Percentiles rank a stretch among this genome's conserved stretches.
phyloP scores from a whole-genome alignment of 108 stramenopile species.

The Nitzschia sp. region DNA sequence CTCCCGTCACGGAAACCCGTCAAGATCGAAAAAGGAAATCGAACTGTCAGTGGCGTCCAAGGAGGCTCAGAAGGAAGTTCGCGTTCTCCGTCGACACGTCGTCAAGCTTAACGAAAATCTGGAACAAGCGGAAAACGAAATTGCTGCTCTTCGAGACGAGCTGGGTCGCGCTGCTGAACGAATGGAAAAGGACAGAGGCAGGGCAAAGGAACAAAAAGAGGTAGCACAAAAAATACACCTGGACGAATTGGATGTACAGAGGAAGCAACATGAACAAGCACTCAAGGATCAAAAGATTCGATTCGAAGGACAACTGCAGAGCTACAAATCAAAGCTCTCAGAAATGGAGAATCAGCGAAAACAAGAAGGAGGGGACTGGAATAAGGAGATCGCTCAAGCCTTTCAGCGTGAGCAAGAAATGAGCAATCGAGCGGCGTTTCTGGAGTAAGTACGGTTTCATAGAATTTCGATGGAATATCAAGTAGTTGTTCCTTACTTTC shows the following conservation, averaged over 20 bases:
- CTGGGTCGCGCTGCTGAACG: conserved; percentile 69
- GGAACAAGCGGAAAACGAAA: conserved; percentile 74
- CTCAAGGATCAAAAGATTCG: conserved; percentile 48
- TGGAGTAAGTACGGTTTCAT: conserved; percentile 39
- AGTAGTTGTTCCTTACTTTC: background rate
- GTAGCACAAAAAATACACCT: conserved; percentile 37
- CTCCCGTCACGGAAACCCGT: background rate
- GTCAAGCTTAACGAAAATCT: conserved; percentile 74
- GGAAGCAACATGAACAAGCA: conserved; percentile 54
- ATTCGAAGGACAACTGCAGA: conserved; percentile 41
- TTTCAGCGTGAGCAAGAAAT: conserved; percentile 59
- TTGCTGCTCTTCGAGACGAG: conserved; percentile 76
- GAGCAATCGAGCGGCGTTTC: conserved; percentile 24
- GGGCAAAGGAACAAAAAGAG: conserved; percentile 66
- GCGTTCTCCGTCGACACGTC: conserved; percentile 69
- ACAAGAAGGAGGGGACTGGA: conserved; percentile 76
- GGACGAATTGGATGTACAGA: conserved; percentile 46
- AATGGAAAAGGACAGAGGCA: conserved; percentile 75
- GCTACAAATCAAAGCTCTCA: conserved; percentile 24
- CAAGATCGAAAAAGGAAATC: conserved; percentile 19
- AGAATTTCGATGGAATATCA: background rate
- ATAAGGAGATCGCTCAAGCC: conserved; percentile 64
- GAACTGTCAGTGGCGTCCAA: conserved; percentile 12
- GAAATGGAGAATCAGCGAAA: conserved; percentile 54
- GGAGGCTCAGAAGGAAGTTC: conserved; percentile 60